Evolutionary conservation across 371 early-diverging fungal species (phyloP).

Genomic region (Mucor lusitanicus): DNA sequence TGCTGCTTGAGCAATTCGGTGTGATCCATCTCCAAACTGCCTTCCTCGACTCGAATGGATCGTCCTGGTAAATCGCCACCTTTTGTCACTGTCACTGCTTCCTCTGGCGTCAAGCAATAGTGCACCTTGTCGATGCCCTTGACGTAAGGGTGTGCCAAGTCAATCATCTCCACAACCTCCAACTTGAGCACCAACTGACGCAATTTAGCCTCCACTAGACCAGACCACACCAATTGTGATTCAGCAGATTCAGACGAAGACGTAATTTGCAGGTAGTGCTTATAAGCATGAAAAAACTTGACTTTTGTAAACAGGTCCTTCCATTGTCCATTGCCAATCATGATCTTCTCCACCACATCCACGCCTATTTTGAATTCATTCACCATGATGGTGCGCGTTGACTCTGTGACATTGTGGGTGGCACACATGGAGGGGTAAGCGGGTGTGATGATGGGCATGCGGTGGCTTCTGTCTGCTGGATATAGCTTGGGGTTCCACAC

Average conservation of each 20-base stretch:
- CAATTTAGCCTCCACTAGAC: conserved; percentile 93
- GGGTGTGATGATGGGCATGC: conserved; percentile 99
- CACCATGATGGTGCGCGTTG: conserved; percentile 86
- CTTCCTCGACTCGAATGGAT: conserved; percentile 39
- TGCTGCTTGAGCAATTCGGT: conserved; percentile 37
- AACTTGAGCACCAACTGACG: conserved; percentile 90
- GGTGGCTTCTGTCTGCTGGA: conserved; percentile 88
- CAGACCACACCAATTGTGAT: conserved; percentile 80
- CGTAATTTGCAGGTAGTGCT: conserved; percentile 92
- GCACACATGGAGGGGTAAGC: conserved; percentile 99
- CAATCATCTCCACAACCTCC: conserved; percentile 81
- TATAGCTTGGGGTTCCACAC: conserved; percentile 99
- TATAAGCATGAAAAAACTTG: conserved; percentile 92
- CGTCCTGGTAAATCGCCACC: conserved; percentile 54
- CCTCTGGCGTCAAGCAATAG: conserved; percentile 64
- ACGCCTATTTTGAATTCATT: conserved; percentile 82
- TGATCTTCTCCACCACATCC: conserved; percentile 73
- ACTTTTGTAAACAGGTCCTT: conserved; percentile 77
- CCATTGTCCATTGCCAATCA: conserved; percentile 66
- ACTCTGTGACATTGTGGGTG: conserved; percentile 97
- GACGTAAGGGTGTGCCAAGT: conserved; percentile 89
- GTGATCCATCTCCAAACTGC: conserved; percentile 44
- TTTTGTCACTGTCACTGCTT: conserved; percentile 63
- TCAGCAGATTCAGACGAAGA: conserved; percentile 76
- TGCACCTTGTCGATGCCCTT: conserved; percentile 80